These are phyloP conservation scores for Huiozyma naganishii DNA, from an alignment of 805 yeast genomes.

Conservation along the genomic window DNA sequence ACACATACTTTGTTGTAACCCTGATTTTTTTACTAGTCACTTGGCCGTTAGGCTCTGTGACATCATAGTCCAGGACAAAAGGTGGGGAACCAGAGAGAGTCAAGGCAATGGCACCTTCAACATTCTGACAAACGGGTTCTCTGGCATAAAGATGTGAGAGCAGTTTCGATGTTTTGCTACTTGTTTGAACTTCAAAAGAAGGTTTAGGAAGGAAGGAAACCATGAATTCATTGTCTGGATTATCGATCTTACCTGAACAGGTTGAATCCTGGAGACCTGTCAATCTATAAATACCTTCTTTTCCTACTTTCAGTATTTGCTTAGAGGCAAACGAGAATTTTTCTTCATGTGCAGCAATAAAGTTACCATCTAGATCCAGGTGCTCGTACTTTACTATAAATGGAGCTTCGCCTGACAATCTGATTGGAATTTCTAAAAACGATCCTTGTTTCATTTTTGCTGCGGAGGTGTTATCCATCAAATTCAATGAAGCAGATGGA, in stretches of 20 bases:
- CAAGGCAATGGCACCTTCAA: constrained; percentile 40
- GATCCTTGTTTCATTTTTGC: constrained; percentile 53
- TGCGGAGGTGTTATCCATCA: constrained; percentile 27
- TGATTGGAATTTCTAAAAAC: constrained; percentile 44
- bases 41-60: constrained; percentile 46
- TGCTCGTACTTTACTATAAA: constrained; percentile 31
- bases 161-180: constrained; percentile 17
- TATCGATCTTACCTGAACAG: constrained; percentile 40
- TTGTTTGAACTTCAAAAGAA: constrained; percentile 31
- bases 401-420: constrained; percentile 48
- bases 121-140: constrained; percentile 37
- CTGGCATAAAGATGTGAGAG: constrained; percentile 24
- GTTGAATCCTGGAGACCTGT: constrained; percentile 37
- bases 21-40: constrained; percentile 31
- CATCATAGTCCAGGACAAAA: constrained; percentile 57
- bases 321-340: constrained; percentile 21
- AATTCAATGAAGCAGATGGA: constrained; percentile 45
- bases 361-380: constrained; percentile 21
- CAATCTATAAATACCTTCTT: constrained; percentile 40
- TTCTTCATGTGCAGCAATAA: constrained; percentile 15
- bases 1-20: constrained; percentile 42
- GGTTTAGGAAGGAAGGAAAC: constrained; percentile 40
- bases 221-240: constrained; percentile 25
- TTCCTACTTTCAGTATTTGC: constrained; percentile 28
- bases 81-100: constrained; percentile 51